Conservation (phyloP, 805 yeast genomes). For the Sugiyamaella valdiviana region DNA sequence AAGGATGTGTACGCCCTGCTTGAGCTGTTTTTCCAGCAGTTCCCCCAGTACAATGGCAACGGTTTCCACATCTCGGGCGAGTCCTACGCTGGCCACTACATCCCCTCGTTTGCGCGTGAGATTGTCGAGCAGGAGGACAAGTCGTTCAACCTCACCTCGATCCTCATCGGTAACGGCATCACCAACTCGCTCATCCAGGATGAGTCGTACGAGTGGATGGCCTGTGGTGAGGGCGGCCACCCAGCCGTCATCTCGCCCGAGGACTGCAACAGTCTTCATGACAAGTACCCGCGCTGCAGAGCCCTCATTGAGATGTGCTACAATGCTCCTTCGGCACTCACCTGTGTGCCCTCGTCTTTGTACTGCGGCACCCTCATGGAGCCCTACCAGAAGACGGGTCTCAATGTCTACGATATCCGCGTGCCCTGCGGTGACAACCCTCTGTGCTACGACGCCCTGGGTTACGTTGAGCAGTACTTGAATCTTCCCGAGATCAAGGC, state of each 20-base stretch:
- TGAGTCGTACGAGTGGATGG: slow-evolving; percentile 82
- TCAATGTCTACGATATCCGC: slow-evolving; percentile 84
- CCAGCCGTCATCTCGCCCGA: slow-evolving; percentile 69
- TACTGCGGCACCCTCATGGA: slow-evolving; percentile 80
- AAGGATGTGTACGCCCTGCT: slow-evolving; percentile 74
- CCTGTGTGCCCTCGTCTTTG: slow-evolving; percentile 83
- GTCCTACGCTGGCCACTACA: slow-evolving; percentile 85
- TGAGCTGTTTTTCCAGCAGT: slow-evolving; percentile 71
- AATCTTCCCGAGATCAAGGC: slow-evolving; percentile 65
- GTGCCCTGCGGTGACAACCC: slow-evolving; percentile 42
- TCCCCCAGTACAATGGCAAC: slow-evolving; percentile 48
- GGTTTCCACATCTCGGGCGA: slow-evolving; percentile 87
- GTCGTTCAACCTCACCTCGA: slow-evolving; percentile 61
- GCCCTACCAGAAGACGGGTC: slow-evolving; percentile 73
- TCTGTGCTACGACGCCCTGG: slow-evolving; percentile 70
- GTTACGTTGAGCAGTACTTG: slow-evolving; percentile 66
- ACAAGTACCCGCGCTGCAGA: slow-evolving; percentile 65
- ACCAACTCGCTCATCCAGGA: slow-evolving; percentile 81
- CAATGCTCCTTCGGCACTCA: slow-evolving; percentile 58
- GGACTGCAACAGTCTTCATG: slow-evolving; percentile 64
- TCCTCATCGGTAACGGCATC: slow-evolving; percentile 85
- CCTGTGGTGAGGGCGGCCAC: slow-evolving; percentile 87
- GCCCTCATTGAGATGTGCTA: slow-evolving; percentile 69
- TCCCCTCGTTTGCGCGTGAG: slow-evolving; percentile 83
- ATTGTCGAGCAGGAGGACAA: slow-evolving; percentile 61